Percentiles rank a stretch among this genome's conserved stretches.
Conservation (phyloP, 805 yeast species). For the Debaryomyces castellii region DNA sequence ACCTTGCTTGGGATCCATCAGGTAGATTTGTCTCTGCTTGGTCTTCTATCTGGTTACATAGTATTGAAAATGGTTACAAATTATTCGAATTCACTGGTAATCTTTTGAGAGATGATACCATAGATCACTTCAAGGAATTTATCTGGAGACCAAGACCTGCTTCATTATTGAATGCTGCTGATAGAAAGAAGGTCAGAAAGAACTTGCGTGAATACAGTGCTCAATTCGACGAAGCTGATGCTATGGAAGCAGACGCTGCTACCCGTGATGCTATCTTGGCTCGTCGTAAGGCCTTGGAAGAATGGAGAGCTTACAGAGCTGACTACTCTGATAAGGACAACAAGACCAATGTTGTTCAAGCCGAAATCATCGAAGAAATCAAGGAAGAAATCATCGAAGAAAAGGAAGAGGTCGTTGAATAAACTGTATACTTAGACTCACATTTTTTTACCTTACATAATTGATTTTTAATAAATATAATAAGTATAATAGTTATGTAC, state of each 20-base stretch:
- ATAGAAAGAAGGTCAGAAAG: slow-evolving; percentile 87
- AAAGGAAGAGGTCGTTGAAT: slow-evolving; percentile 66
- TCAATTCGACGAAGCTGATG: slow-evolving; percentile 91
- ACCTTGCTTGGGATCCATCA: slow-evolving; percentile 91
- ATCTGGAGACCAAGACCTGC: slow-evolving; percentile 98
- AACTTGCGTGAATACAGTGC: slow-evolving; percentile 85
- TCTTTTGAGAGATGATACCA: slow-evolving; percentile 67
- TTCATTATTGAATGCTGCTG: slow-evolving; percentile 69
- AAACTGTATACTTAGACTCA: slow-evolving; percentile 8
- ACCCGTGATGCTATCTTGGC: slow-evolving; percentile 82
- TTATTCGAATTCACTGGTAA: slow-evolving; percentile 83
- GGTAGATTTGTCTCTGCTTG: slow-evolving; percentile 88
- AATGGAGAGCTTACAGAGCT: slow-evolving; percentile 82
- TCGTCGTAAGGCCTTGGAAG: slow-evolving; percentile 78
- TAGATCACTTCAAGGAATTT: slow-evolving; percentile 84
- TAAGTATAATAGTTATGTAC: background rate
- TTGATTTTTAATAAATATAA: background rate
- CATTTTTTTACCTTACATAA: background rate
- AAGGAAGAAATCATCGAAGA: slow-evolving; percentile 74
- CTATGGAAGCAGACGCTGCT: slow-evolving; percentile 93
- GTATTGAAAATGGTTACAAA: slow-evolving; percentile 87
- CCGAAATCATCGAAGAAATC: slow-evolving; percentile 66
- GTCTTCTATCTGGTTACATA: slow-evolving; percentile 84
- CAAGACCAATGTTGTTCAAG: slow-evolving; percentile 47
- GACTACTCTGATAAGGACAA: slow-evolving; percentile 32